These are phyloP conservation scores for Gossypioides kirkii DNA, from an alignment of 345 rosid genomes.

Conservation along the genomic window DNA sequence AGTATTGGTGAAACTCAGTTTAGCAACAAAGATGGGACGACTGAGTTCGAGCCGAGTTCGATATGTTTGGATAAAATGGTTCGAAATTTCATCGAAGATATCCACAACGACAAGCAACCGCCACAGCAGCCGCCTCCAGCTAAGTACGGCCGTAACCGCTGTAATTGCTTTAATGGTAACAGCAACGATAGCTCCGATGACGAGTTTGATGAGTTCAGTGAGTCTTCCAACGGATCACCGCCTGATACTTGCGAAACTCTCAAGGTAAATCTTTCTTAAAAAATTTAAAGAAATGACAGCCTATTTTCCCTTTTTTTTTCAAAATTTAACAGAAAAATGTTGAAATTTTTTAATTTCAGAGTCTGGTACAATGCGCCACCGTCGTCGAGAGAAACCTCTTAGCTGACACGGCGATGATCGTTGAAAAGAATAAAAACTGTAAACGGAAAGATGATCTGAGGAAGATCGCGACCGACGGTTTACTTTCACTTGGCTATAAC, in stretches of 20 bases:
- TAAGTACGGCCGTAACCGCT: constrained; percentile 75
- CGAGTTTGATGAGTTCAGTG: constrained; percentile 59
- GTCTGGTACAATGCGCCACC: constrained; percentile 63
- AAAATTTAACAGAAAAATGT: background rate
- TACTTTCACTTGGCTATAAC: constrained; percentile 56
- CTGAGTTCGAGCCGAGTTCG: constrained; percentile 91
- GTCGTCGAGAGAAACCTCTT: constrained; percentile 66
- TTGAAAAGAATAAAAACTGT: constrained; percentile 66
- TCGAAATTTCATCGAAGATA: constrained; percentile 79
- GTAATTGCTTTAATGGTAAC: constrained; percentile 92
- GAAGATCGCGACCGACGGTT: constrained; percentile 53
- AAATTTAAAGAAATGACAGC: background rate
- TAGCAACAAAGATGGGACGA: constrained; percentile 28
- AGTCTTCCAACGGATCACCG: constrained; percentile 27
- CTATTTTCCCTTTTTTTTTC: background rate
- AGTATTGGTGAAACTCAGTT: constrained; percentile 31
- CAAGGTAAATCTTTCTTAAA: constrained; percentile 45
- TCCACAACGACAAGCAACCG: constrained; percentile 72
- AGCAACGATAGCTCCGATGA: constrained; percentile 77
- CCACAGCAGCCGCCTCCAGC: constrained; percentile 46
- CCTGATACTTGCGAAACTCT: constrained; percentile 53
- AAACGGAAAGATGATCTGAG: constrained; percentile 73
- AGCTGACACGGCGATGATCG: constrained; percentile 75
- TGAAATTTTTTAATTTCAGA: constrained; percentile 34
- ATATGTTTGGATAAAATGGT: constrained; percentile 86